These are phyloP conservation scores for Ceratocystis smalleyi DNA, from an alignment of 2,329 filamentous ascomycete genomes.

Conservation along the genomic window DNA sequence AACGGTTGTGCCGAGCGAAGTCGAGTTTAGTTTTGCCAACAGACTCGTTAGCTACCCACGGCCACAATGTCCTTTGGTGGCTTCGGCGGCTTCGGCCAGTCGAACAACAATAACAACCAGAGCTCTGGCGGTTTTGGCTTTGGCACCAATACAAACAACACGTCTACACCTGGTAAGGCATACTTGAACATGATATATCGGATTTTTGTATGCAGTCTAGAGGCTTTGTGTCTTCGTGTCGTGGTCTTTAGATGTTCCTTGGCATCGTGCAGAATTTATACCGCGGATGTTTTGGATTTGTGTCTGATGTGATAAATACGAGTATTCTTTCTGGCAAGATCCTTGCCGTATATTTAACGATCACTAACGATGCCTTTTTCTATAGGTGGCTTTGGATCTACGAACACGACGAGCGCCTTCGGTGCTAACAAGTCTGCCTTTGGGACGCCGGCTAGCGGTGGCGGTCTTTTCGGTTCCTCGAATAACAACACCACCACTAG, in stretches of 20 bases:
- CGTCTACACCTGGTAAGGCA: constrained; percentile 20
- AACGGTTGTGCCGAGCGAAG: neutral
- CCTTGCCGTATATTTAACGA: neutral
- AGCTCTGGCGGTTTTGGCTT: constrained; percentile 28
- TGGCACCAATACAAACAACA: constrained; percentile 25
- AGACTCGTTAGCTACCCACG: neutral
- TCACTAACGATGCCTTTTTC: neutral
- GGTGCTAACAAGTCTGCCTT: constrained; percentile 36
- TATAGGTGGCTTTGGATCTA: constrained; percentile 18
- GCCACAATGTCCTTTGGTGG: constrained; percentile 40
- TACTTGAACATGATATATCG: neutral
- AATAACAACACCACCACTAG: constrained; percentile 22
- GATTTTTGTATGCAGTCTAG: neutral
- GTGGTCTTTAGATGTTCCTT: neutral
- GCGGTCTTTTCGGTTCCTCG: constrained; percentile 25
- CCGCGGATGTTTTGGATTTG: no score
- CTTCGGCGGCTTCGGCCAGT: constrained; percentile 32
- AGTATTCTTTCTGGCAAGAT: no score
- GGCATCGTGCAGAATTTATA: no score
- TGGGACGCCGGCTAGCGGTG: constrained; percentile 26
- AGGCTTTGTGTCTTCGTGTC: neutral
- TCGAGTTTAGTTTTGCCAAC: neutral
- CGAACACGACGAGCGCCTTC: constrained; percentile 26
- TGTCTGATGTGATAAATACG: no score
- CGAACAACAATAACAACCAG: constrained; percentile 35